Percentiles rank a stretch among this genome's conserved stretches.
Conservation (phyloP, 2,329 filamentous ascomycete genomes). For the Akanthomyces lecanii region DNA sequence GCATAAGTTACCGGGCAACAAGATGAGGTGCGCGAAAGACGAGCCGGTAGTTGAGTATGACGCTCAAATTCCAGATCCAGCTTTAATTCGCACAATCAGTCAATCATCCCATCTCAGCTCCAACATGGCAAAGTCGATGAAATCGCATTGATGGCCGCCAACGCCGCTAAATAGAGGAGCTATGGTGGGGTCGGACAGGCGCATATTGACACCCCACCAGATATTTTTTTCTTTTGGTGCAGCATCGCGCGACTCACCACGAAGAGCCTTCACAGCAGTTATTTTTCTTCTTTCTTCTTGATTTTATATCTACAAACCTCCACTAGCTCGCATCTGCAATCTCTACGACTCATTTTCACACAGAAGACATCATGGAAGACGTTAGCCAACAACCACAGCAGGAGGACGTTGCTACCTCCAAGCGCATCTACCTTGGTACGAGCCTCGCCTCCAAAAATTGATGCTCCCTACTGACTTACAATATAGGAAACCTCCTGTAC, state of each 20-base stretch:
- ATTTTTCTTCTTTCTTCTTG: not conserved
- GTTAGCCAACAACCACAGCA: constrained; percentile 10
- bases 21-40: not conserved
- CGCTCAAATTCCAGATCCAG: not conserved
- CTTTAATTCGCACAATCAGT: not conserved
- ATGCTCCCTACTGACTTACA: not conserved
- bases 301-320: not conserved
- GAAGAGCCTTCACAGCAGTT: constrained; percentile 1
- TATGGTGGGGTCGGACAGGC: constrained; percentile 15
- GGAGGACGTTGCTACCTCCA: constrained; percentile 27
- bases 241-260: constrained; percentile 12
- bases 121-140: not conserved
- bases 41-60: not conserved
- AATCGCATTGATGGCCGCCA: not conserved
- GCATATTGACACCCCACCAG: constrained; percentile 16
- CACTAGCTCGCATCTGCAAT: not conserved
- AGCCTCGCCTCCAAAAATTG: not conserved
- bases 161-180: not conserved
- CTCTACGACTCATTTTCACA: not conserved
- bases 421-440: constrained; percentile 55
- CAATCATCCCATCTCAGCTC: not conserved
- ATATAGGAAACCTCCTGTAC: constrained; percentile 50
- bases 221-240: constrained; percentile 15
- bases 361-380: not conserved
- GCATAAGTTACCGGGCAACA: not conserved